Evolutionary conservation across 179 eudicot genomes (phyloP), one percentile per base, ranked within the genome.

Genomic region (Camellia oleifera): DNA sequence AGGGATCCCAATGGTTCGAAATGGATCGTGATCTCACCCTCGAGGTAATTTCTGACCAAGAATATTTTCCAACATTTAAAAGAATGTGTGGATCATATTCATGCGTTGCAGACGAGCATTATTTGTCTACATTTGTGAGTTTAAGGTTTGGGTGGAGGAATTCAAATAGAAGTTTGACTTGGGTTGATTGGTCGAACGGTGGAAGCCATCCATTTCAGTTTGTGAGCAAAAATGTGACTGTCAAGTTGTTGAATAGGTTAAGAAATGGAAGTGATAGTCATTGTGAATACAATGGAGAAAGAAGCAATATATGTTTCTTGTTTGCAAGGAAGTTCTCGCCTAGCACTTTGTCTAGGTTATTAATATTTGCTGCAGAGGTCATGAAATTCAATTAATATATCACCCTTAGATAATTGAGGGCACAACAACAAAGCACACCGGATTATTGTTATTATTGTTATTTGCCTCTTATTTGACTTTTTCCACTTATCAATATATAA

Each of bases 1-100:
- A 88, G 44, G 88, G 89, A 8, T 87, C 91, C 18, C 91, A 89
- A 68, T 89, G 92, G 92, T 89, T 89, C 32, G 86, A 85, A 69
- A 53, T 88, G 4, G 81, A 86, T 79, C 87, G 91, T 0, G 54
- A 74, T 3, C 74, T 90, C 4, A 91, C 92, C 2, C 10, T 79
- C 1, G 79, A 85, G n/a, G 79, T 86, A 14, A 70, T 88, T 4
- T 60, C 88, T 2, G 92, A 90, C 74, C 3, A 3, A 0, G 79
- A 44, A 48, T 88, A 83, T 71, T 86, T 81, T 54, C 73, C 75
- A 0, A 10, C 72, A 18, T 90, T 90, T 40, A 12, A 32, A 56
- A 79, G 62, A 54, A 60, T 15, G 13, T 88, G 91, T 81, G 63
- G 23, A 54, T 77, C 85, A 26, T 26, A 26, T 9, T 72, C 89